These are phyloP conservation scores for Termitomyces sp. DNA, from an alignment of 768 basidiomycete genomes.

Conservation along the genomic window DNA sequence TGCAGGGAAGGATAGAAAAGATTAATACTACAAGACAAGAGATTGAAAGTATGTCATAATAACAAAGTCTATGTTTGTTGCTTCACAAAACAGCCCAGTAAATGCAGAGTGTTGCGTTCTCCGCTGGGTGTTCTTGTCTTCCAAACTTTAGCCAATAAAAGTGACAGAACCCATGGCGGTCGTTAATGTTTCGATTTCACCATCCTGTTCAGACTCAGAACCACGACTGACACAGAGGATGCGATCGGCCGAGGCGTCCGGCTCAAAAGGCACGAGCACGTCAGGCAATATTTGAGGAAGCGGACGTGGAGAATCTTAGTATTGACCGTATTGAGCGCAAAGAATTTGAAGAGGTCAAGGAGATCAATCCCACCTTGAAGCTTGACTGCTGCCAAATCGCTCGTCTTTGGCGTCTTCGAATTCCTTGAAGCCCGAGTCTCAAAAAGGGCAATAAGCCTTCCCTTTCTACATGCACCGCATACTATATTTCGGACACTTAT, in stretches of 20 bases:
- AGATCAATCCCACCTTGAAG: constrained; percentile 43
- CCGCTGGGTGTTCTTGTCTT: neutral
- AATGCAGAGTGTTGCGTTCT: neutral
- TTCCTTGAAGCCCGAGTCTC: constrained; percentile 25
- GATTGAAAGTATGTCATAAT: neutral
- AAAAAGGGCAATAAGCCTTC: constrained; percentile 56
- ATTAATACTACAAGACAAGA: neutral
- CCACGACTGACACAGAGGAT: constrained; percentile 10
- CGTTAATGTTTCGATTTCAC: constrained; percentile 26
- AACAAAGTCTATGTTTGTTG: neutral
- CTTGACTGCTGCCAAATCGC: constrained; percentile 38
- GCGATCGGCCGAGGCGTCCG: neutral
- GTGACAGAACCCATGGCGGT: constrained; percentile 19
- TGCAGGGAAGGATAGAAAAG: neutral
- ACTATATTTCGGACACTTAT: constrained; percentile 29
- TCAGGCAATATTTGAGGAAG: constrained; percentile 1
- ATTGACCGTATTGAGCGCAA: neutral
- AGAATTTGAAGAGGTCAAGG: neutral
- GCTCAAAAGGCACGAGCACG: neutral
- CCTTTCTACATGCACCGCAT: constrained; percentile 61
- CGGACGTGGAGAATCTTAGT: constrained; percentile 29
- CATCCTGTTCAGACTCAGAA: constrained; percentile 24
- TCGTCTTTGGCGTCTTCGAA: constrained; percentile 30
- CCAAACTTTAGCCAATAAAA: constrained; percentile 1
- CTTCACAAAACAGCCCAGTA: neutral